A percentile compares a stretch with the other conserved stretches of the same genome.
phyloP scores from a whole-genome alignment of 2,329 filamentous ascomycete genomes.

The Aspergillus japonicus region DNA sequence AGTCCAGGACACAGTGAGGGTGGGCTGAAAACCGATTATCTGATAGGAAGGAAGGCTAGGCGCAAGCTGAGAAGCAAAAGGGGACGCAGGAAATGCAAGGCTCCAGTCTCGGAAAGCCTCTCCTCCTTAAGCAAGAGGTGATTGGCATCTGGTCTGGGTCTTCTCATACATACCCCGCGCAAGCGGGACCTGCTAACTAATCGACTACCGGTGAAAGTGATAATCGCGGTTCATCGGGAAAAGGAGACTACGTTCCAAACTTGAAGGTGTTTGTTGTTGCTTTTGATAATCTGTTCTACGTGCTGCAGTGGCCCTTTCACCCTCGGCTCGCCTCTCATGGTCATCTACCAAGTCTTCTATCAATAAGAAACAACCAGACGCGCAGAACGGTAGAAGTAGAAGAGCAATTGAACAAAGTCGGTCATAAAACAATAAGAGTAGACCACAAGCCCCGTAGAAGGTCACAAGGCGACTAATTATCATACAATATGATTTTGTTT shows the following conservation, averaged over 20 bases:
- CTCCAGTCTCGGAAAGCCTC: conserved; percentile 30
- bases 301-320: no score
- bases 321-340: no score
- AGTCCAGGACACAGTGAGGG: not conserved
- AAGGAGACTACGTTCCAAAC: not conserved
- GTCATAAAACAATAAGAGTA: not conserved
- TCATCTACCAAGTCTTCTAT: no score
- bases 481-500: conserved; percentile 1
- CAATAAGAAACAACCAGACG: no score
- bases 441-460: not conserved
- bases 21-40: conserved; percentile 8
- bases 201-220: conserved; percentile 25
- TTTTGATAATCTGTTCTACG: no score
- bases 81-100: conserved; percentile 28
- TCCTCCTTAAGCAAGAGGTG: conserved; percentile 13
- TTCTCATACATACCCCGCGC: conserved; percentile 26
- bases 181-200: conserved; percentile 24
- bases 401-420: not conserved
- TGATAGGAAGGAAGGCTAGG: conserved; percentile 18
- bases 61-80: conserved; percentile 21
- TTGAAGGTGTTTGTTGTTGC: no score
- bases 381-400: not conserved
- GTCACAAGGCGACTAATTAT: conserved; percentile 10
- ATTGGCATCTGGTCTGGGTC: conserved; percentile 25
- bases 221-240: not conserved